A percentile compares a stretch with the other conserved stretches of the same genome.
phyloP scores from a whole-genome alignment of 768 basidiomycete species.

The Auriscalpium microsporum region DNA sequence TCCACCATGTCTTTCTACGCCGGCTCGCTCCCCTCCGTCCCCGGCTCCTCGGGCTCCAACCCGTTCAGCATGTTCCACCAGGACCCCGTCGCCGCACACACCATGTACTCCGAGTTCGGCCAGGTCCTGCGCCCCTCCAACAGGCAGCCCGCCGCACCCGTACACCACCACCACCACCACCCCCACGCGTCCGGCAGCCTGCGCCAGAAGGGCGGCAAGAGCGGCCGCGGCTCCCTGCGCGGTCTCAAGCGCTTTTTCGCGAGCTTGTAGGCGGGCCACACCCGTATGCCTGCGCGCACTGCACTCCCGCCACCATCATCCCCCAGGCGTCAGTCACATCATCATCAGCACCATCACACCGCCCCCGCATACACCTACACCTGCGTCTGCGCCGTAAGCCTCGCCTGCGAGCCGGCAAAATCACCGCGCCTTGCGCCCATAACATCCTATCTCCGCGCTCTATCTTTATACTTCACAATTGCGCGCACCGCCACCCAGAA shows the following conservation, averaged over 20 bases:
- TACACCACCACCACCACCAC: not conserved
- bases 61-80: slow-evolving; percentile 12
- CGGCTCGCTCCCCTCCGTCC: slow-evolving; percentile 4
- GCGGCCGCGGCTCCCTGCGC: not conserved
- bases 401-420: no score
- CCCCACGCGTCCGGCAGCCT: not conserved
- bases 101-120: slow-evolving; percentile 3
- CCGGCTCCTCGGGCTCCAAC: slow-evolving; percentile 3
- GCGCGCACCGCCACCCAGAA: no score
- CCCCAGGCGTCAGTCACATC: no score
- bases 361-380: not conserved
- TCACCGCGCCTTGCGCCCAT: no score
- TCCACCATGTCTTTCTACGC: not conserved
- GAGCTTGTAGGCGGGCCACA: no score
- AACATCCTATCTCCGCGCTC: no score
- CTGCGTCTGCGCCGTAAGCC: no score
- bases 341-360: not conserved
- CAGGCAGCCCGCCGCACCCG: not conserved
- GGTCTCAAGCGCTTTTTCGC: not conserved
- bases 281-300: no score
- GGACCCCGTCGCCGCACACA: slow-evolving; percentile 8
- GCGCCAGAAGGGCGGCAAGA: not conserved
- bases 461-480: no score
- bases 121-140: slow-evolving; percentile 1
- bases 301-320: no score